phyloP scores from a whole-genome alignment of 2,329 filamentous ascomycete species.

The Penicillium sp. region DNA sequence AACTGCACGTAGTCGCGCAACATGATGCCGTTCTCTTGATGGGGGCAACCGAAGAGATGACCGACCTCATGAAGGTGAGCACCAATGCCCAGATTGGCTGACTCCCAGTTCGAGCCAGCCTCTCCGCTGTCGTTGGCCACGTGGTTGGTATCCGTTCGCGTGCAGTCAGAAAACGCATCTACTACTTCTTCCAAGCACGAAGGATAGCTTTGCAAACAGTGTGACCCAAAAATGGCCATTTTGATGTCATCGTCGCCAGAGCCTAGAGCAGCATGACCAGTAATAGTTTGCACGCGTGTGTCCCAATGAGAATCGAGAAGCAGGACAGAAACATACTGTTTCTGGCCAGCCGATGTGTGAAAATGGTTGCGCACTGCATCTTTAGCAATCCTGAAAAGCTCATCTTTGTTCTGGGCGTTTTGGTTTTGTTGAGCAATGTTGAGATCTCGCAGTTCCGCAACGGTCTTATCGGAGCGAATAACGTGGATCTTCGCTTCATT shows the following conservation, averaged over 20 bases:
- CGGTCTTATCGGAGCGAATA: slow-evolving; percentile 79
- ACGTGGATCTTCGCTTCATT: slow-evolving; percentile 91
- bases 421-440: slow-evolving; percentile 78
- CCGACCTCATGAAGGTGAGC: slow-evolving; percentile 91
- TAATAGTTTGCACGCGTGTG: slow-evolving; percentile 67
- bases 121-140: slow-evolving; percentile 87
- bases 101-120: slow-evolving; percentile 89
- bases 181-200: slow-evolving; percentile 87
- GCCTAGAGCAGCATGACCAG: slow-evolving; percentile 83
- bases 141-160: slow-evolving; percentile 77
- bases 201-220: slow-evolving; percentile 89
- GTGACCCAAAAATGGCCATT: slow-evolving; percentile 89
- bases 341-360: slow-evolving; percentile 73
- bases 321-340: slow-evolving; percentile 84
- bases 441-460: slow-evolving; percentile 79
- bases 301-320: slow-evolving; percentile 92
- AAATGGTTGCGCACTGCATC: slow-evolving; percentile 81
- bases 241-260: slow-evolving; percentile 73
- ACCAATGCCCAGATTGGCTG: slow-evolving; percentile 91
- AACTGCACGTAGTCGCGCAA: slow-evolving; percentile 81
- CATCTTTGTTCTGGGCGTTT: slow-evolving; percentile 69
- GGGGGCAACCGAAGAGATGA: slow-evolving; percentile 86
- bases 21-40: slow-evolving; percentile 93
- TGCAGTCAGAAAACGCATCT: slow-evolving; percentile 87
- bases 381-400: slow-evolving; percentile 75